These are phyloP conservation scores for Rhodocollybia butyracea DNA, from an alignment of 768 basidiomycete species.

Conservation along the genomic window DNA sequence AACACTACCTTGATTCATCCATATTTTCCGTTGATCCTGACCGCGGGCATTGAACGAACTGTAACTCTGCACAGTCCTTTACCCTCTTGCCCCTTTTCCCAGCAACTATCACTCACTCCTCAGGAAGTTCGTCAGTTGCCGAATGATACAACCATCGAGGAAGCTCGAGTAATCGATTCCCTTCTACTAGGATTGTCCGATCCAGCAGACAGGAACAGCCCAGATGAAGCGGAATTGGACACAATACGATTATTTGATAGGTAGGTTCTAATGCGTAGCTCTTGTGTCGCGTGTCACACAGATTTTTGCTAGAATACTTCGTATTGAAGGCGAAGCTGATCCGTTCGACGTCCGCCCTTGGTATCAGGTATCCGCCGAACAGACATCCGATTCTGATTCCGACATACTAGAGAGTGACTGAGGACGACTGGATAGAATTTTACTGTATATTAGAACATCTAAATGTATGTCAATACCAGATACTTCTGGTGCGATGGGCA, in stretches of 20 bases:
- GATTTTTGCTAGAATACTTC: slow-evolving; percentile 45
- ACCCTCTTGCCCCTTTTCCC: slow-evolving; percentile 46
- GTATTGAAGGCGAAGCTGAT: slow-evolving; percentile 54
- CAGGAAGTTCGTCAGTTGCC: slow-evolving; percentile 43
- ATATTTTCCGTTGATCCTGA: slow-evolving; percentile 58
- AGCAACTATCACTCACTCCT: slow-evolving; percentile 44
- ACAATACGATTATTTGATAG: slow-evolving; percentile 71
- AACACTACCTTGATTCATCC: slow-evolving; percentile 77
- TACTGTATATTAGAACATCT: too few species aligned
- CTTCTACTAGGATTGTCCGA: slow-evolving; percentile 28
- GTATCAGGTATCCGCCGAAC: neutral
- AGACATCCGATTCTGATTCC: neutral
- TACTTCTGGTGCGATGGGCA: slow-evolving; percentile 76
- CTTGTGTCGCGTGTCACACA: slow-evolving; percentile 9
- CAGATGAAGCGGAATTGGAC: slow-evolving; percentile 32
- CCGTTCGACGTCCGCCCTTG: slow-evolving; percentile 35
- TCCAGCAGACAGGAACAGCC: slow-evolving; percentile 22
- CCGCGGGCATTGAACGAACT: slow-evolving; percentile 71
- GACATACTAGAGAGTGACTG: too few species aligned
- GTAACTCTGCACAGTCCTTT: slow-evolving; percentile 70
- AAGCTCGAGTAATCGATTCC: slow-evolving; percentile 34
- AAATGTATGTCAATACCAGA: slow-evolving; percentile 94
- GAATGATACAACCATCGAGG: slow-evolving; percentile 22
- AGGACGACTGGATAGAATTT: too few species aligned
- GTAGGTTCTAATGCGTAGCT: slow-evolving; percentile 36